Evolutionary conservation across 805 yeast genomes (phyloP), one percentile per base, ranked within the genome.

Genomic region (Saccharomycopsis babjevae): DNA sequence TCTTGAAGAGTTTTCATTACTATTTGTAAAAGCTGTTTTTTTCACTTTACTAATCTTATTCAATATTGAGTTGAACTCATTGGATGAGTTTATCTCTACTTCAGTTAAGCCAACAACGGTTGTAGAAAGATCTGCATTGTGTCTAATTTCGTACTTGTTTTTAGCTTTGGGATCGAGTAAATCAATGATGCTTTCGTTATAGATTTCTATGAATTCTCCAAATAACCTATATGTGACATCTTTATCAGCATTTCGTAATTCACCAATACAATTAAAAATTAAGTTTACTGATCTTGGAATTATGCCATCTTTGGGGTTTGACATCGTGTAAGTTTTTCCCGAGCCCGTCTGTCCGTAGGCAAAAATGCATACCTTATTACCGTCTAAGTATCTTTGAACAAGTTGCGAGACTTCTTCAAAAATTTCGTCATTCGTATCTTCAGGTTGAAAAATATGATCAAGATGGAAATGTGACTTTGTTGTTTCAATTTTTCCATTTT

Each of bases 281-380:
- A 85, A 87, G 16, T 75, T 71, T 15, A 92, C 78, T 0, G 97
- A 87, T 18, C 82, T 76, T 1, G 96, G 90, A 39, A 91, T 89
- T 76, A 93, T 82, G 16, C 99, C 98, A 68, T 86, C 86, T 1
- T 72, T 68, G 0, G 80, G 74, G 30, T 79, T 74, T 1, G 91
- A 80, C 98, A 93, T 94, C 0, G 99, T 94, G 70, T 74, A 85
- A 0, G 98, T 93, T 70, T 93, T 93, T 2, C 99, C 99, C 0
- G 97, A 86, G 0, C 94, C 97, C 0, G 99, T 94, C 72, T 93
- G 99, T 0, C 99, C 99, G 71, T 94, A 93, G 0, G 98, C 96
- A 75, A 93, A 90, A 1, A 94, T 89, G 71, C 97, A 91, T 2
- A 91, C 97, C 67, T 90, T 90, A 68, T 78, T 84, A 0, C 99